Evolutionary conservation across 179 eudicot genomes (phyloP), one percentile per base, ranked within the genome.

Genomic region (Drosera spatulata): DNA sequence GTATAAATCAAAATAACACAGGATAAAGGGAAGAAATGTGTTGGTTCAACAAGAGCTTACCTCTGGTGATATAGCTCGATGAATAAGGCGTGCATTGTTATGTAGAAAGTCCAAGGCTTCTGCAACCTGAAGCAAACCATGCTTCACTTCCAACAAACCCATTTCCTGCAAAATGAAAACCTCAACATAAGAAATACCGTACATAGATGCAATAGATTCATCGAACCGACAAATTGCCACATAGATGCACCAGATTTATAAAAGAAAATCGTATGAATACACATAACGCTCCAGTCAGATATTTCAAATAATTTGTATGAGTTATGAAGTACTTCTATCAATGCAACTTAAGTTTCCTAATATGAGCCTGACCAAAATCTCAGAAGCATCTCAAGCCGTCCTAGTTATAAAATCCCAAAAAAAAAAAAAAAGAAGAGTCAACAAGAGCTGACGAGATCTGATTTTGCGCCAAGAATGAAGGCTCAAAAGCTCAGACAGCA

Each of bases 91-190:
- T 52, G 99, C 99, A 81, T 93, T 93, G 55, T 83, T 80, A 61
- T 93, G 99, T 68, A 93, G 90, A 66, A 93, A 93, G 54, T 89
- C 89, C 79, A 93, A 74, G 6, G 99, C 75, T 70, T 93, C 99
- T 0, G 95, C 86, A 75, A 93, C 68, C 73, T 90, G 99, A 59
- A 93, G 91, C 75, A 93, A 73, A 15, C 99, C 99, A 73, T 93
- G 99, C 75, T 93, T 93, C 64, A 89, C 86, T 73, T 93, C 99
- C 84, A 93, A 69, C 75, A 93, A 74, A 48, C 99, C 93, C 95
- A 93, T 89, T 70, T 85, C 95, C 97, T 91, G 79, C 70, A 74
- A 46, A 62, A 58, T 55, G 47, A 54, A 57, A 42, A 5, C 45
- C 33, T 12, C 60, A 60, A 47, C 59, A 47, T 49, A 59, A 61